phyloP scores from a whole-genome alignment of 2,329 filamentous ascomycete genomes.

The Neofusicoccum sp. region DNA sequence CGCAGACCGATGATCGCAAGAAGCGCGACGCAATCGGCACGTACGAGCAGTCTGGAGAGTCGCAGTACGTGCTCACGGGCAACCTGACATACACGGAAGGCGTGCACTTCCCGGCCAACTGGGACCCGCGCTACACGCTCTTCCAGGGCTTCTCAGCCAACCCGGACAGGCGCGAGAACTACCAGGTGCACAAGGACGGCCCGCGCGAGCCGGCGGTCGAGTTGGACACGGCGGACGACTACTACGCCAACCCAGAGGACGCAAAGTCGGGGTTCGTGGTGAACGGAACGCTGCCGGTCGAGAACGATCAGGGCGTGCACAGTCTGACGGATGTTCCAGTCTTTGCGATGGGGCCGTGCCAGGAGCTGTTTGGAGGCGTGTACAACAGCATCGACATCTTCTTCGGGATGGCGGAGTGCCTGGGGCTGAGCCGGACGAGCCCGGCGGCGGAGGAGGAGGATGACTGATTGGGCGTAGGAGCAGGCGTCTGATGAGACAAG shows the following conservation, averaged over 20 bases:
- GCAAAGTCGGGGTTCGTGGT: slow-evolving; percentile 65
- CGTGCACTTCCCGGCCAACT: slow-evolving; percentile 75
- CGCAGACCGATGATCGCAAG: slow-evolving; percentile 63
- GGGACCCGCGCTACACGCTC: slow-evolving; percentile 81
- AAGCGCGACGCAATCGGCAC: slow-evolving; percentile 74
- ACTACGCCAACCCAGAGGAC: slow-evolving; percentile 68
- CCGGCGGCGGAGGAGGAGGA: neutral
- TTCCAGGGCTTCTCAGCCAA: slow-evolving; percentile 68
- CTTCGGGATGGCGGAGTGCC: slow-evolving; percentile 68
- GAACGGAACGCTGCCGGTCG: slow-evolving; percentile 70
- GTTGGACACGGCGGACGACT: slow-evolving; percentile 54
- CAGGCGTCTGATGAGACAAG: too few species aligned
- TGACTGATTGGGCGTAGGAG: too few species aligned
- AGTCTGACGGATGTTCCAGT: slow-evolving; percentile 50
- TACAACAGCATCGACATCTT: slow-evolving; percentile 73
- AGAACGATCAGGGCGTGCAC: slow-evolving; percentile 56
- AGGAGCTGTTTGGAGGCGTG: slow-evolving; percentile 69
- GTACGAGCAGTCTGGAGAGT: slow-evolving; percentile 71
- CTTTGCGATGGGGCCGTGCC: slow-evolving; percentile 75
- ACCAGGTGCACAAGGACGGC: slow-evolving; percentile 65
- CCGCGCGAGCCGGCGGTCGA: slow-evolving; percentile 62
- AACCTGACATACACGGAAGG: slow-evolving; percentile 66
- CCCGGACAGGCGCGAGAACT: slow-evolving; percentile 76
- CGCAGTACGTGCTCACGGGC: slow-evolving; percentile 68
- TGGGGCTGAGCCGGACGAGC: slow-evolving; percentile 32